A percentile compares a stretch with the other conserved stretches of the same genome.
Evolutionary conservation across 1,284 basidiomycete genomes (phyloP).

Genomic region (Crocinoboletus sp.): DNA sequence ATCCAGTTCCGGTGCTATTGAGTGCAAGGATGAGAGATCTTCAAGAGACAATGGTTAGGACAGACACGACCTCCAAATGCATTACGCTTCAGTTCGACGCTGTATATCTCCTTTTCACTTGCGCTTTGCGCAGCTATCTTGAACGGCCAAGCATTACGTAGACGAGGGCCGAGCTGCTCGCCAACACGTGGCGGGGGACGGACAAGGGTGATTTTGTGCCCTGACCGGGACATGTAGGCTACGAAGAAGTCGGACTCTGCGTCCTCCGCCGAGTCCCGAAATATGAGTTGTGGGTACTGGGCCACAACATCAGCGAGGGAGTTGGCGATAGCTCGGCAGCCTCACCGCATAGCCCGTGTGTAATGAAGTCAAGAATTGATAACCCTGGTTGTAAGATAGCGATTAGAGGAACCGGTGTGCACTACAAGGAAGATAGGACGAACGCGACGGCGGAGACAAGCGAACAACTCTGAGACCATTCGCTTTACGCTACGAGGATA

Average conservation of each 20-base stretch:
- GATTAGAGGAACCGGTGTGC: constrained; percentile 11
- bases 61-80: constrained; percentile 36
- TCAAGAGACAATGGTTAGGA: constrained; percentile 21
- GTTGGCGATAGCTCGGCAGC: constrained; percentile 4
- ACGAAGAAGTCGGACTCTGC: constrained; percentile 53
- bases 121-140: constrained; percentile 46
- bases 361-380: constrained; percentile 55
- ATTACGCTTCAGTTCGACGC: constrained; percentile 44
- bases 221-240: constrained; percentile 53
- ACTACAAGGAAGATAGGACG: constrained; percentile 9
- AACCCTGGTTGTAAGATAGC: constrained; percentile 34
- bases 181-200: constrained; percentile 52
- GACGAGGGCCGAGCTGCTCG: constrained; percentile 41
- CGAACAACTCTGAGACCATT: constrained; percentile 41
- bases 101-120: constrained; percentile 45
- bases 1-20: constrained; percentile 35
- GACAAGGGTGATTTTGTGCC: constrained; percentile 52
- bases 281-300: constrained; percentile 59
- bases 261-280: constrained; percentile 46
- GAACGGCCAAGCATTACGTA: constrained; percentile 45
- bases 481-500: constrained; percentile 36
- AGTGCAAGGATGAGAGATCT: constrained; percentile 11
- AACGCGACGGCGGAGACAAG: constrained; percentile 38
- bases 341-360: constrained; percentile 51
- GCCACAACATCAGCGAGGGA: constrained; percentile 6